A percentile compares a stretch with the other conserved stretches of the same genome.
These are phyloP conservation scores for Babesia sp. DNA, from an alignment of 169 alveolate genomes.

Conservation along the genomic window DNA sequence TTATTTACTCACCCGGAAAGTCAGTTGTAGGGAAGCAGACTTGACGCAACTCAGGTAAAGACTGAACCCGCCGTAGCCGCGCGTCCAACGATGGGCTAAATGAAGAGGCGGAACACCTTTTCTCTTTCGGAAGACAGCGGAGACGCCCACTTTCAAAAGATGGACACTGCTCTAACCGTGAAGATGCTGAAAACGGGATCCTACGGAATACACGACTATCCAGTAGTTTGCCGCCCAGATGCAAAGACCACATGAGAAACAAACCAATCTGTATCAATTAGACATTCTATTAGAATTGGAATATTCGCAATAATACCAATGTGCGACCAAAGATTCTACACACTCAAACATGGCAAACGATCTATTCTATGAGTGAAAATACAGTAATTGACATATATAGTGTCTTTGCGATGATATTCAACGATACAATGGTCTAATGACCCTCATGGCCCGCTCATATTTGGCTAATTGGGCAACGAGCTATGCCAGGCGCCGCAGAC, in stretches of 20 bases:
- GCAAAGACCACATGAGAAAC: slow-evolving; percentile 10
- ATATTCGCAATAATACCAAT: not conserved
- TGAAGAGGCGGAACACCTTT: not conserved
- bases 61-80: not conserved
- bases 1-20: not conserved
- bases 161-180: not conserved
- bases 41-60: not conserved
- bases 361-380: too few relatives aligned
- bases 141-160: not conserved
- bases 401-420: too few relatives aligned
- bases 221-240: not conserved
- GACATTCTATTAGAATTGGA: not conserved
- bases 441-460: too few relatives aligned
- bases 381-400: too few relatives aligned
- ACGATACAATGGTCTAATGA: too few relatives aligned
- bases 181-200: not conserved
- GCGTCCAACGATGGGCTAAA: not conserved
- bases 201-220: not conserved
- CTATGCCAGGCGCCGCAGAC: too few relatives aligned
- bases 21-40: slow-evolving; percentile 1
- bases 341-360: not conserved
- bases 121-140: not conserved
- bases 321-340: slow-evolving; percentile 13
- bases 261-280: not conserved
- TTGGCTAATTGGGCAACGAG: too few relatives aligned